Evolutionary conservation across 2,329 filamentous ascomycete species (phyloP), one percentile per base, ranked within the genome.

Genomic region (Tolypocladium sp.): DNA sequence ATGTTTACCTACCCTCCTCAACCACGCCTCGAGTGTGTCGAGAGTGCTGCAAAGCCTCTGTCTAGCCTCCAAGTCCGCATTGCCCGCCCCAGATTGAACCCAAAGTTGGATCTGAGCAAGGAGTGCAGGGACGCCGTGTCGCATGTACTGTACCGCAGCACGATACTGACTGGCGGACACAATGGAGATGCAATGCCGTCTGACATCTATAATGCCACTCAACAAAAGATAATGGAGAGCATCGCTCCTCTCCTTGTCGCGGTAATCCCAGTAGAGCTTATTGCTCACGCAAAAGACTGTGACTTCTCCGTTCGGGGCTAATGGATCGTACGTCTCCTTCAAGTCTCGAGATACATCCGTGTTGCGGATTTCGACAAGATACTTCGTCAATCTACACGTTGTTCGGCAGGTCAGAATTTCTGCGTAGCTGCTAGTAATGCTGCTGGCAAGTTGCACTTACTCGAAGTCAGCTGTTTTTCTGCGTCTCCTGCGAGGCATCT

Each of bases 211-310:
- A 46, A 80, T 77, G 0, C 77, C 77, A 56, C 77, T 79, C 6
- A 79, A 64, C 0, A 65, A 22, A 2, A 81, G 71, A n/a, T 66
- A 66, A 0, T 69, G 71, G 25, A 68, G 59, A 4, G 73, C 67
- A 6, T 51, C 58, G 6, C 63, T 60, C 20, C 51, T 67, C 1
- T 69, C 62, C 3, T 59, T 44, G 0, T 66, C 30, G 3, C 77
- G 71, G 30, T 74, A 42, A 0, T 71, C 61, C 74, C 74, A 74
- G 64, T 81, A 80, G 3, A 71, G 60, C 1, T 57, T 67, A 61
- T 80, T 81, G 64, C 77, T 77, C 12, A 76, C 72, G 56, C 77
- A 80, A 60, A 79, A 79, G 6, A 77, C 70, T 3, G 63, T 65
- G 37, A 76, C 61, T 2, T 60, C 46, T 30, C 62, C 63, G 8